Conservation (phyloP, 1,284 basidiomycete genomes). For the Athelia psychrophila region DNA sequence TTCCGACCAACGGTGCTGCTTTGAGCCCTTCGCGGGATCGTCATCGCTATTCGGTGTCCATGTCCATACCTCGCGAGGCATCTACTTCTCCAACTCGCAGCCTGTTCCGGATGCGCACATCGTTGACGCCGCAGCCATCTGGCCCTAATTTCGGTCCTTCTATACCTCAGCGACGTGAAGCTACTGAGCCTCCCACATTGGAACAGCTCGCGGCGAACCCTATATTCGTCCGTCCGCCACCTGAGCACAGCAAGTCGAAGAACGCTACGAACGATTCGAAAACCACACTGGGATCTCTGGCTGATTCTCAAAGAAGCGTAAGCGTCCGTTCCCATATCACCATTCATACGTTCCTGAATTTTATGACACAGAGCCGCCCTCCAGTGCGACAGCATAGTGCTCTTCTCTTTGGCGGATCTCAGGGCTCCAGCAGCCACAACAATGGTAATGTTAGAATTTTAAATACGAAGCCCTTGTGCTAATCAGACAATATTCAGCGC, state of each 20-base stretch:
- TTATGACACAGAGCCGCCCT: slow-evolving; percentile 38
- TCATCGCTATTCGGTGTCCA: slow-evolving; percentile 16
- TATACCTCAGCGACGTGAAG: slow-evolving; percentile 36
- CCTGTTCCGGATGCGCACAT: slow-evolving; percentile 60
- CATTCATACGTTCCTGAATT: background rate
- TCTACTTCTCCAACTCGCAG: slow-evolving; percentile 38
- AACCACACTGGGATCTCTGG: slow-evolving; percentile 60
- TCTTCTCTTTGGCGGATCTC: slow-evolving; percentile 42
- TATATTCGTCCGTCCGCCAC: slow-evolving; percentile 63
- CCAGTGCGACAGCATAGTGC: slow-evolving; percentile 46
- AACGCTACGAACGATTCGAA: slow-evolving; percentile 24
- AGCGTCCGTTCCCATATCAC: slow-evolving; percentile 16
- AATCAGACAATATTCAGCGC: slow-evolving; percentile 17
- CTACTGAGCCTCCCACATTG: slow-evolving; percentile 68
- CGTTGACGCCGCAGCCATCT: slow-evolving; percentile 66
- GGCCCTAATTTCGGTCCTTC: slow-evolving; percentile 29
- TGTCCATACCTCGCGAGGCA: slow-evolving; percentile 30
- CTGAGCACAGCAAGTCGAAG: slow-evolving; percentile 27
- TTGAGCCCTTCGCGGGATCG: slow-evolving; percentile 10
- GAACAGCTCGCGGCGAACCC: slow-evolving; percentile 58
- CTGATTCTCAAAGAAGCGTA: slow-evolving; percentile 55
- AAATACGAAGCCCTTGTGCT: slow-evolving; percentile 1
- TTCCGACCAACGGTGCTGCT: slow-evolving; percentile 38
- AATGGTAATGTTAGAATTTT: slow-evolving; percentile 25
- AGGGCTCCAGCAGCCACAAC: slow-evolving; percentile 29